Evolutionary conservation across 2,329 filamentous ascomycete species (phyloP).

Genomic region (Teratosphaeria pseudoeucalypti): DNA sequence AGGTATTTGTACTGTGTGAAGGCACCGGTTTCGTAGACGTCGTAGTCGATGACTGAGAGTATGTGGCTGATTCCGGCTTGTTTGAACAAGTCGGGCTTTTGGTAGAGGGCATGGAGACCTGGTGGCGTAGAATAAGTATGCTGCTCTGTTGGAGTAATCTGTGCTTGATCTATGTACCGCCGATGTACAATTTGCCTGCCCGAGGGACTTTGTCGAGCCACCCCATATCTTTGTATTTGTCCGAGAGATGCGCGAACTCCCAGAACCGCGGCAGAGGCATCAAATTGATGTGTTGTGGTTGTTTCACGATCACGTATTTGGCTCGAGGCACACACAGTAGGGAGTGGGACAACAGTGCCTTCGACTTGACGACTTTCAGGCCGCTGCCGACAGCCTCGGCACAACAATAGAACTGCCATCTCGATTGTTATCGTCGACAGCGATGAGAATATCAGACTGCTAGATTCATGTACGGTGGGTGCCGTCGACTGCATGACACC

Average conservation of each 20-base stretch:
- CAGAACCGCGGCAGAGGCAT: slow-evolving; percentile 14
- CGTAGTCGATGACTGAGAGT: slow-evolving; percentile 63
- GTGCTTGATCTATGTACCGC: background rate
- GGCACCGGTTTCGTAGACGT: slow-evolving; percentile 29
- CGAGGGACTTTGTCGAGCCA: slow-evolving; percentile 30
- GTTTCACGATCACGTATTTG: background rate
- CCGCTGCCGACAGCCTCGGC: background rate
- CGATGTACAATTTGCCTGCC: slow-evolving; percentile 15
- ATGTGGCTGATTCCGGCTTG: slow-evolving; percentile 75
- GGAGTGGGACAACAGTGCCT: background rate
- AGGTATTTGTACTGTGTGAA: slow-evolving; percentile 12
- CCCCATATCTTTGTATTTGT: slow-evolving; percentile 20
- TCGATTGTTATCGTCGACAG: background rate
- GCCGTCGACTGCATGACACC: too few relatives aligned
- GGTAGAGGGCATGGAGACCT: slow-evolving; percentile 32
- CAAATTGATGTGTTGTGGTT: background rate
- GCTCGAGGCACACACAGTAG: too few relatives aligned
- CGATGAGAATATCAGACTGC: background rate
- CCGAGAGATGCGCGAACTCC: slow-evolving; percentile 19
- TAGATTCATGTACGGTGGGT: background rate
- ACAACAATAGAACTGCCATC: background rate
- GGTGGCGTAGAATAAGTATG: background rate
- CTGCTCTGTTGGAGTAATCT: background rate
- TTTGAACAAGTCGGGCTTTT: slow-evolving; percentile 38
- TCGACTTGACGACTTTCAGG: background rate